phyloP scores from a whole-genome alignment of 495 filamentous ascomycete genomes.

The Podospora appendiculata region DNA sequence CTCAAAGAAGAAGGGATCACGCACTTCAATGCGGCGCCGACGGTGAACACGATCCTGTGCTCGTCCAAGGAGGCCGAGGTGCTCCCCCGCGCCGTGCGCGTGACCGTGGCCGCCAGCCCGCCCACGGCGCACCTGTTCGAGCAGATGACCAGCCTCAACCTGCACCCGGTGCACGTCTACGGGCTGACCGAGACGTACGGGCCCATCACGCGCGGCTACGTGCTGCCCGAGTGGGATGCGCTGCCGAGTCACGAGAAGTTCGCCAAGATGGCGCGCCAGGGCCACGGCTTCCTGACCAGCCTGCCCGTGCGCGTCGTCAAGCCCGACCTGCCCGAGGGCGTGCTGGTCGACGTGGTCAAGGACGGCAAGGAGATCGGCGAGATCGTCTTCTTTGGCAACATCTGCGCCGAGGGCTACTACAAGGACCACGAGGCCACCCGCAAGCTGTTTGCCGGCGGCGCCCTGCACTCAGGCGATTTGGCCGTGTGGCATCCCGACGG shows the following conservation, averaged over 20 bases:
- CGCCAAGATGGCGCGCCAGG: constrained; percentile 79
- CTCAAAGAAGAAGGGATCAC: constrained; percentile 79
- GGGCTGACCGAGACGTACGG: constrained; percentile 95
- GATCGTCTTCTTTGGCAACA: constrained; percentile 85
- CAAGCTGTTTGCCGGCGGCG: constrained; percentile 84
- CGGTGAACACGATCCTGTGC: constrained; percentile 91
- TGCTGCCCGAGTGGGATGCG: constrained; percentile 71
- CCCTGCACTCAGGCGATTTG: constrained; percentile 80
- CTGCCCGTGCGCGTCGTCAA: constrained; percentile 79
- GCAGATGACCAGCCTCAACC: constrained; percentile 76
- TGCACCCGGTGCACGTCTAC: constrained; percentile 90
- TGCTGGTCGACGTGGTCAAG: constrained; percentile 65
- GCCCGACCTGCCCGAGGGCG: constrained; percentile 54
- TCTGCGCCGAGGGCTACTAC: constrained; percentile 86
- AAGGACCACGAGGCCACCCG: constrained; percentile 81
- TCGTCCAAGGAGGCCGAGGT: constrained; percentile 59
- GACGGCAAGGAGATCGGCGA: constrained; percentile 91
- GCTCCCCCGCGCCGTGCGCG: constrained; percentile 65
- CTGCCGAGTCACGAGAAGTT: constrained; percentile 69
- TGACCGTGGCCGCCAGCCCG: constrained; percentile 89
- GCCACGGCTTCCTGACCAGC: constrained; percentile 81
- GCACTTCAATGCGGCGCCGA: constrained; percentile 94
- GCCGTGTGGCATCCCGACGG: constrained; percentile 90
- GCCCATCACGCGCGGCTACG: constrained; percentile 89
- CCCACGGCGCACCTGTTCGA: constrained; percentile 85